Percentiles rank a stretch among this genome's conserved stretches.
Evolutionary conservation across 305 asterid genomes (phyloP).

Genomic region (Solanum hybrid): DNA sequence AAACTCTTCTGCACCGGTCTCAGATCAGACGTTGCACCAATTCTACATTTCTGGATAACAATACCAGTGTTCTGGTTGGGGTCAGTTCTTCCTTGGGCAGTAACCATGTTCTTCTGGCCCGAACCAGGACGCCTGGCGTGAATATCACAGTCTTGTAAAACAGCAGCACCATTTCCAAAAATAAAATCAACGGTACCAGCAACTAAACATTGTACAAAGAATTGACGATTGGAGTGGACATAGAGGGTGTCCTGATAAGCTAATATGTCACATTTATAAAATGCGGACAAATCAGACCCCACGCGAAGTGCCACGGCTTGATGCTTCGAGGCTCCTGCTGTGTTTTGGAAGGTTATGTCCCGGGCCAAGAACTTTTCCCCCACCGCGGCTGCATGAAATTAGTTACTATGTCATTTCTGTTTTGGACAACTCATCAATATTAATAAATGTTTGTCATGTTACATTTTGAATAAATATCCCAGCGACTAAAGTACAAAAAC

Average conservation of each 20-base stretch:
- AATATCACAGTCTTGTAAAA: conserved; percentile 63
- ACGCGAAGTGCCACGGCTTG: conserved; percentile 93
- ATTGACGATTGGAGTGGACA: conserved; percentile 70
- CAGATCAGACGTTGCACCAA: conserved; percentile 71
- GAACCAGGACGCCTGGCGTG: conserved; percentile 67
- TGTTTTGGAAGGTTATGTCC: conserved; percentile 71
- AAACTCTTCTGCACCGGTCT: conserved; percentile 37
- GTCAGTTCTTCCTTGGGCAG: conserved; percentile 83
- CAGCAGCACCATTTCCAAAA: conserved; percentile 67
- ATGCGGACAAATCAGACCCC: conserved; percentile 72
- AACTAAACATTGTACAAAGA: conserved; percentile 46
- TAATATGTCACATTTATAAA: conserved; percentile 55
- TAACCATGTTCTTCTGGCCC: conserved; percentile 69
- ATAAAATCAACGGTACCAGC: conserved; percentile 81
- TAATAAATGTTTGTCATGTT: neutral
- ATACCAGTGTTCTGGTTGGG: conserved; percentile 91
- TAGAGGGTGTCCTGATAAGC: conserved; percentile 79
- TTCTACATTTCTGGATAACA: conserved; percentile 60
- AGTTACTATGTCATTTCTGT: neutral
- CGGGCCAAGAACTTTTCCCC: conserved; percentile 70
- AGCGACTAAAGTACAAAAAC: neutral
- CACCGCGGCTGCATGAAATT: conserved; percentile 49
- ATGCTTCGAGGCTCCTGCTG: conserved; percentile 79
- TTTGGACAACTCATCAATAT: neutral
- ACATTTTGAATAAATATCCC: neutral